These are phyloP conservation scores for Phylloporus rhodoxanthus DNA, from an alignment of 768 basidiomycete genomes.

Conservation along the genomic window DNA sequence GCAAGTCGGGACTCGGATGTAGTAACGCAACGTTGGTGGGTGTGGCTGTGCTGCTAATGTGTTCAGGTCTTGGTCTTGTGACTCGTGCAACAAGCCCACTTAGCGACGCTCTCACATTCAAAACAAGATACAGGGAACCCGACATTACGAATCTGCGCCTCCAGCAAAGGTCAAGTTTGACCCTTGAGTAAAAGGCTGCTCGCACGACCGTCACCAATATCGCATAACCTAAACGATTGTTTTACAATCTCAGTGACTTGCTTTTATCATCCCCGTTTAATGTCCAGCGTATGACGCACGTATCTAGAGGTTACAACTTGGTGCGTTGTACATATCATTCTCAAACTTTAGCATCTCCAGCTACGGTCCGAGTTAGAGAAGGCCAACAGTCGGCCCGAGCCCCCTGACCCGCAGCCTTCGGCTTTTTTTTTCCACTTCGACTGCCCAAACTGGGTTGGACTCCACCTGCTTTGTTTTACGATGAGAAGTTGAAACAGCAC, in stretches of 20 bases:
- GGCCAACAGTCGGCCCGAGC: neutral
- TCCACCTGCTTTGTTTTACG: conserved; percentile 3
- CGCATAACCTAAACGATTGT: neutral
- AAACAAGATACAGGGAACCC: neutral
- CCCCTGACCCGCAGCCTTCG: neutral
- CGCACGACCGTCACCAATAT: neutral
- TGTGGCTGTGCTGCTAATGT: conserved; percentile 10
- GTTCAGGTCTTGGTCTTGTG: too few relatives aligned
- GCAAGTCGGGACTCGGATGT: neutral
- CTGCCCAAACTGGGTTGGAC: conserved; percentile 4
- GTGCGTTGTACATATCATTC: too few relatives aligned
- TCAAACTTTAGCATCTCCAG: neutral
- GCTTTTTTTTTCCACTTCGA: neutral
- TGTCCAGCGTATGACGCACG: neutral
- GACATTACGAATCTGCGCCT: neutral
- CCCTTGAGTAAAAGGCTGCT: neutral
- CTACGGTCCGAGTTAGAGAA: neutral
- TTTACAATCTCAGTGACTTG: neutral
- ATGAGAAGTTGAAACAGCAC: neutral
- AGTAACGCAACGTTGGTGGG: neutral
- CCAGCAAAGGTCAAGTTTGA: neutral
- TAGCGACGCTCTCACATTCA: neutral
- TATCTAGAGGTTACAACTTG: neutral
- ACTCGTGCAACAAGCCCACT: neutral
- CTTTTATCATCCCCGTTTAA: neutral